These are phyloP conservation scores for Arabis alpina DNA, from an alignment of 345 rosid genomes.

Conservation along the genomic window DNA sequence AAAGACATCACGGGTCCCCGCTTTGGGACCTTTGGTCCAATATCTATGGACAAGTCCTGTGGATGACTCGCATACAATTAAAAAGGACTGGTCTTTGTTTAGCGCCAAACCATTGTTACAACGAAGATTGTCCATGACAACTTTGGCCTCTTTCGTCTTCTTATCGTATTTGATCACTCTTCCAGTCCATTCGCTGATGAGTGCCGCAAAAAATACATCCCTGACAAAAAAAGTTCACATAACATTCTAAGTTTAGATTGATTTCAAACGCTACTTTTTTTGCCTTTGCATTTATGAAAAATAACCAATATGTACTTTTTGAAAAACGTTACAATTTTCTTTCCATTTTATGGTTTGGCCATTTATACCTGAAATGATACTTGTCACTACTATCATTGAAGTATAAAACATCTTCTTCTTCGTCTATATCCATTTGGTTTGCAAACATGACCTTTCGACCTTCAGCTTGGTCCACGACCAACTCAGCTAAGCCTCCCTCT, in stretches of 20 bases:
- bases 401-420: constrained; percentile 59
- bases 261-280: too few species aligned
- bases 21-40: constrained; percentile 50
- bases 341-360: too few species aligned
- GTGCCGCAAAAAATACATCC: neutral
- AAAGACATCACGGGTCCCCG: constrained; percentile 33
- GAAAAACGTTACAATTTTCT: too few species aligned
- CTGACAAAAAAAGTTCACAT: neutral
- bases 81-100: constrained; percentile 57
- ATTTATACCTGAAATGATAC: constrained; percentile 57
- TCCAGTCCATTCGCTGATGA: neutral
- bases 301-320: too few species aligned
- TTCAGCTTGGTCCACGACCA: constrained; percentile 52
- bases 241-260: neutral
- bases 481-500: constrained; percentile 60
- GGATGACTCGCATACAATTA: constrained; percentile 52
- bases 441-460: constrained; percentile 60
- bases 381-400: constrained; percentile 68
- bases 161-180: constrained; percentile 33
- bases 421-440: constrained; percentile 67
- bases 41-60: constrained; percentile 45
- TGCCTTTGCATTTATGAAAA: too few species aligned
- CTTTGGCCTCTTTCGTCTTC: constrained; percentile 34
- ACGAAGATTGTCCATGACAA: constrained; percentile 39
- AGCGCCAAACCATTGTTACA: constrained; percentile 67